phyloP scores from a whole-genome alignment of 2,329 filamentous ascomycete species.

The Sporothrix schenckii region DNA sequence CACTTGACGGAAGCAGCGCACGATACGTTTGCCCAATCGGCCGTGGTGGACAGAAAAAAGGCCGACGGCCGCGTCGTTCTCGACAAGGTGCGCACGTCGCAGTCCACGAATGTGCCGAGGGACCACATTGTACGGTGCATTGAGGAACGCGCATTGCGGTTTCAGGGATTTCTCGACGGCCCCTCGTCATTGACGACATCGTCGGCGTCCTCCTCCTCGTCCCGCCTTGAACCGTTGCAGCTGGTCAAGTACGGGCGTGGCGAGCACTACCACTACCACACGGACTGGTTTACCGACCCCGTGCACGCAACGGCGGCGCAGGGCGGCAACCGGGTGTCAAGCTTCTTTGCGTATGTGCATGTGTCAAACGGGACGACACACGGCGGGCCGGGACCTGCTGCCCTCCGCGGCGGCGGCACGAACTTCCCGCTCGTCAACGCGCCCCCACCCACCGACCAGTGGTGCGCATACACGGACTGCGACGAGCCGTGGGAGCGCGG shows the following conservation, averaged over 20 bases:
- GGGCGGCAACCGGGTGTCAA: conserved; percentile 51
- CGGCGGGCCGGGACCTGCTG: background rate
- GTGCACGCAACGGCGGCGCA: conserved; percentile 44
- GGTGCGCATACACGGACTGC: conserved; percentile 54
- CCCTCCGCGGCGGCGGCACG: conserved; percentile 50
- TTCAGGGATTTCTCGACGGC: conserved; percentile 47
- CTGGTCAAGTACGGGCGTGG: conserved; percentile 52
- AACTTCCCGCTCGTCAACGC: conserved; percentile 52
- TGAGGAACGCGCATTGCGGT: conserved; percentile 51
- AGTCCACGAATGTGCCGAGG: conserved; percentile 50
- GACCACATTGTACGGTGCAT: conserved; percentile 52
- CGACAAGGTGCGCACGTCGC: conserved; percentile 48
- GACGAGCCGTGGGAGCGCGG: conserved; percentile 53
- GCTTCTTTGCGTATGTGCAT: conserved; percentile 54
- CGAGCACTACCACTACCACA: conserved; percentile 55
- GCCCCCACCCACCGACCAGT: conserved; percentile 41
- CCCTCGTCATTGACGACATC: too few species aligned
- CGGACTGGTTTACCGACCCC: conserved; percentile 54
- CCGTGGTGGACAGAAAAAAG: conserved; percentile 40
- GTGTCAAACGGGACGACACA: conserved; percentile 36
- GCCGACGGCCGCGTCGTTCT: conserved; percentile 43
- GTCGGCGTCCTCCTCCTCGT: too few species aligned
- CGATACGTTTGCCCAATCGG: conserved; percentile 51
- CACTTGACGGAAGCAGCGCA: conserved; percentile 52
- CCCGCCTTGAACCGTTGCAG: conserved; percentile 52